These are phyloP conservation scores for Helminthosporium solani DNA, from an alignment of 2,329 filamentous ascomycete species.

Conservation along the genomic window DNA sequence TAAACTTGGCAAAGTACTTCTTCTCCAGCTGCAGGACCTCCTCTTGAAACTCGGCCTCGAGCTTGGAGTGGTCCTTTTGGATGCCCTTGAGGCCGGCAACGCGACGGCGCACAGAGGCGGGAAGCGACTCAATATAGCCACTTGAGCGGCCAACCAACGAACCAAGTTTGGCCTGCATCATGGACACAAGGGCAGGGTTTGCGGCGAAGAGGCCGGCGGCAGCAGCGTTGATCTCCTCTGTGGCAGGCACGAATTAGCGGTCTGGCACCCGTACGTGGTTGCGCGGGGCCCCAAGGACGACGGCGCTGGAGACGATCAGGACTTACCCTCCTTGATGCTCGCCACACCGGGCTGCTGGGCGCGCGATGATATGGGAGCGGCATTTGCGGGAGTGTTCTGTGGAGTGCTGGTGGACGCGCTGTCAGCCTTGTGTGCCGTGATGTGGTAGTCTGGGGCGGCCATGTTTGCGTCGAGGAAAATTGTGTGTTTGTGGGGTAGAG, in stretches of 20 bases:
- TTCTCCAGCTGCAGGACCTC: constrained; percentile 98
- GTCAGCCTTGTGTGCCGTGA: constrained; percentile 39
- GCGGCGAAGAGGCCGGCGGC: constrained; percentile 93
- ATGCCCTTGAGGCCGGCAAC: constrained; percentile 96
- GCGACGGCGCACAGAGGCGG: constrained; percentile 82
- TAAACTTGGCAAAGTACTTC: constrained; percentile 99
- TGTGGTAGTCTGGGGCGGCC: constrained; percentile 22
- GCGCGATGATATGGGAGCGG: constrained; percentile 95
- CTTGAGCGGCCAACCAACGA: constrained; percentile 92
- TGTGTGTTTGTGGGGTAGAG: constrained; percentile 26
- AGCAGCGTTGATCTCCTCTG: constrained; percentile 90
- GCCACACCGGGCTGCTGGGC: constrained; percentile 91
- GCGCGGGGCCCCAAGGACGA: constrained; percentile 26
- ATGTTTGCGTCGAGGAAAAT: constrained; percentile 21
- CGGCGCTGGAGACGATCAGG: constrained; percentile 13
- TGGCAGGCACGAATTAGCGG: constrained; percentile 39
- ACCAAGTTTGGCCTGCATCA: constrained; percentile 97
- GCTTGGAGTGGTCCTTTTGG: constrained; percentile 97
- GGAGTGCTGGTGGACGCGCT: constrained; percentile 68
- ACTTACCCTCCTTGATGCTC: constrained; percentile 93
- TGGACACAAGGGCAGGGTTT: constrained; percentile 90
- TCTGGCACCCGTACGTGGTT: constrained; percentile 22
- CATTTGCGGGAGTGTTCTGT: constrained; percentile 94
- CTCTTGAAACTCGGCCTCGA: constrained; percentile 97
- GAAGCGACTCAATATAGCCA: constrained; percentile 96